Evolutionary conservation across 805 yeast genomes (phyloP).

Genomic region (Metschnikowia amazonensis): DNA sequence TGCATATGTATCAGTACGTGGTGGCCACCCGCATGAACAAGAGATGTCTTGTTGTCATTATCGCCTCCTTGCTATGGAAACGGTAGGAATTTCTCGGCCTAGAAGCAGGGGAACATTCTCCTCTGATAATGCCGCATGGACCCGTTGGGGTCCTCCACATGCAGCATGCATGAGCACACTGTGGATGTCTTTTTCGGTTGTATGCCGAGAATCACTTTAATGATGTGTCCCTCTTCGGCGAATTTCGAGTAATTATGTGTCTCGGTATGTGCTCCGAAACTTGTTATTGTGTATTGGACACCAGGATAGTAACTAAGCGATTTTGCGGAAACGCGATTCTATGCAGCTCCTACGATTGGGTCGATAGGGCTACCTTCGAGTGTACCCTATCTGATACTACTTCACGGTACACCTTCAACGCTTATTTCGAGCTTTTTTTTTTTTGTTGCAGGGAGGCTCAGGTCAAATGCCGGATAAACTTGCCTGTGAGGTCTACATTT

Average conservation of each 20-base stretch:
- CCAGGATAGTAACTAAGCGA: neutral
- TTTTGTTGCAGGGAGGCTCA: neutral
- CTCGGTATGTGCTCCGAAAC: neutral
- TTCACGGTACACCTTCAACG: neutral
- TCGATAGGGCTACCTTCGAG: too few species aligned
- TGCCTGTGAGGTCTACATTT: neutral
- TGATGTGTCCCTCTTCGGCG: neutral
- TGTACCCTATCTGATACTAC: neutral
- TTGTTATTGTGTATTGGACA: neutral
- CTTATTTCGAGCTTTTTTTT: neutral
- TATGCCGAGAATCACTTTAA: neutral
- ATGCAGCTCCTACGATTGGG: neutral
- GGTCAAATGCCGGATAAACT: neutral
- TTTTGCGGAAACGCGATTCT: neutral
- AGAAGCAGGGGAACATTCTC: constrained; percentile 2
- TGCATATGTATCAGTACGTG: constrained; percentile 1
- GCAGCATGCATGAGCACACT: neutral
- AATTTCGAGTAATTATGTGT: neutral
- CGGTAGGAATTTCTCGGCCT: constrained; percentile 1
- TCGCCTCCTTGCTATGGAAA: neutral
- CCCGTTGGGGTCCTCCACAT: neutral
- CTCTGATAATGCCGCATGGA: neutral
- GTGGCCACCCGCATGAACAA: neutral
- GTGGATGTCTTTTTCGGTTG: neutral
- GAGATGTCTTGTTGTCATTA: neutral